Evolutionary conservation across 768 basidiomycete species (phyloP).

Genomic region (Mycena pura): DNA sequence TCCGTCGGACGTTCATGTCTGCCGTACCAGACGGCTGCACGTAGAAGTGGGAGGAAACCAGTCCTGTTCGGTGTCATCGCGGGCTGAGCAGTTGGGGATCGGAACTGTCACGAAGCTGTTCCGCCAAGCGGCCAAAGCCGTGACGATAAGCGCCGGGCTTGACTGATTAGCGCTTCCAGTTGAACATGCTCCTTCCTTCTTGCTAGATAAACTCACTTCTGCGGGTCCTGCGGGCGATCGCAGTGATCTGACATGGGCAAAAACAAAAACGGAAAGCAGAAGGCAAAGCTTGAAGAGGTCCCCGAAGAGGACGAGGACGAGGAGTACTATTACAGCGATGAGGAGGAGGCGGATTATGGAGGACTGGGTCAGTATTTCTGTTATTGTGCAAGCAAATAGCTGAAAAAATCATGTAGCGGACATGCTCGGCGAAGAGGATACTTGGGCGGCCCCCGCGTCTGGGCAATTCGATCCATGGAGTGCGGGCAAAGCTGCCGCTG

Average conservation of each 20-base stretch:
- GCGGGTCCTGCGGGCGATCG: slow-evolving; percentile 7
- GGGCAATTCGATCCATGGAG: slow-evolving; percentile 17
- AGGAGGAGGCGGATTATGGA: slow-evolving; percentile 13
- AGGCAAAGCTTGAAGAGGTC: slow-evolving; percentile 21
- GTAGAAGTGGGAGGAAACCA: slow-evolving; percentile 3
- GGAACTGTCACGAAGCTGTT: too few relatives aligned
- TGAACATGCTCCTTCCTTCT: slow-evolving; percentile 1
- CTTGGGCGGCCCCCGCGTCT: slow-evolving; percentile 9
- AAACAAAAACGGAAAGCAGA: slow-evolving; percentile 27
- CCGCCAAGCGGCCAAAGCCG: too few relatives aligned
- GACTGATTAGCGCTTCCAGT: slow-evolving; percentile 2
- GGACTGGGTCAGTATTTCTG: slow-evolving; percentile 14
- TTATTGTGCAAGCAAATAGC: neutral
- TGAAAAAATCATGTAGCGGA: too few relatives aligned
- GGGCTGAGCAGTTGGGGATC: neutral
- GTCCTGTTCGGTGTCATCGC: neutral
- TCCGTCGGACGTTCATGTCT: neutral
- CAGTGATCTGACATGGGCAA: slow-evolving; percentile 21
- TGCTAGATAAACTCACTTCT: neutral
- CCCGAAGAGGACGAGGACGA: slow-evolving; percentile 22
- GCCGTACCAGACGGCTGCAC: slow-evolving; percentile 4
- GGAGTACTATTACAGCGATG: slow-evolving; percentile 22
- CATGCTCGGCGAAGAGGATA: slow-evolving; percentile 8
- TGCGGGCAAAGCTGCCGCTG: neutral
- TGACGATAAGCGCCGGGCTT: neutral